These are phyloP conservation scores for Closterium sp. DNA, from an alignment of 139 green algal genomes.

Conservation along the genomic window DNA sequence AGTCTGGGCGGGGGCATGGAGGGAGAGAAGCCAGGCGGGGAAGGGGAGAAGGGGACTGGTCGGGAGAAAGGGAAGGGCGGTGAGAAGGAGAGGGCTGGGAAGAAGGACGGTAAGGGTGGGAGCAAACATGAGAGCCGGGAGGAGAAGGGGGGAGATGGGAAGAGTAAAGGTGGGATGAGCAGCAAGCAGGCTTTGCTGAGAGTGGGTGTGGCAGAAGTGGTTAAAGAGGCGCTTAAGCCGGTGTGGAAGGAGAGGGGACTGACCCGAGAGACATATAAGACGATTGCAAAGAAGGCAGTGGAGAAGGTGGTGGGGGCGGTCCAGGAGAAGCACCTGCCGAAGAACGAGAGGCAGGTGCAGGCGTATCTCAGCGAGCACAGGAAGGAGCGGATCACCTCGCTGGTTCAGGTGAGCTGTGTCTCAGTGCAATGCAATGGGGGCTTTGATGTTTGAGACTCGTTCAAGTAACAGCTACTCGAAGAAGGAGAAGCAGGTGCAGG, in stretches of 20 bases:
- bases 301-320: slow-evolving; percentile 41
- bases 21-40: not conserved
- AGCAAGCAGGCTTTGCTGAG: not conserved
- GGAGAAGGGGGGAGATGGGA: not conserved
- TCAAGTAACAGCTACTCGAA: too few relatives aligned
- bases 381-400: slow-evolving; percentile 46
- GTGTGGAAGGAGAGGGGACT: slow-evolving; percentile 26
- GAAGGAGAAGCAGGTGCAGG: too few relatives aligned
- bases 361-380: slow-evolving; percentile 7
- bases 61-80: not conserved
- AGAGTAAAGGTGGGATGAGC: not conserved
- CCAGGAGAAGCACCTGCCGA: not conserved
- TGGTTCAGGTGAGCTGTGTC: slow-evolving; percentile 42
- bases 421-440: too few relatives aligned
- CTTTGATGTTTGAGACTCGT: too few relatives aligned
- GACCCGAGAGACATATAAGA: slow-evolving; percentile 32
- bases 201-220: slow-evolving; percentile 8
- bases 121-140: not conserved
- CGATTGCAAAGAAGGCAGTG: slow-evolving; percentile 41
- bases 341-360: slow-evolving; percentile 21
- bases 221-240: slow-evolving; percentile 34
- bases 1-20: not conserved
- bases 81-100: not conserved
- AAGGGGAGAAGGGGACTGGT: not conserved
- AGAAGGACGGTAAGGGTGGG: not conserved